These are phyloP conservation scores for Diaporthe australafricana DNA, from an alignment of 2,329 filamentous ascomycete species.

Conservation along the genomic window DNA sequence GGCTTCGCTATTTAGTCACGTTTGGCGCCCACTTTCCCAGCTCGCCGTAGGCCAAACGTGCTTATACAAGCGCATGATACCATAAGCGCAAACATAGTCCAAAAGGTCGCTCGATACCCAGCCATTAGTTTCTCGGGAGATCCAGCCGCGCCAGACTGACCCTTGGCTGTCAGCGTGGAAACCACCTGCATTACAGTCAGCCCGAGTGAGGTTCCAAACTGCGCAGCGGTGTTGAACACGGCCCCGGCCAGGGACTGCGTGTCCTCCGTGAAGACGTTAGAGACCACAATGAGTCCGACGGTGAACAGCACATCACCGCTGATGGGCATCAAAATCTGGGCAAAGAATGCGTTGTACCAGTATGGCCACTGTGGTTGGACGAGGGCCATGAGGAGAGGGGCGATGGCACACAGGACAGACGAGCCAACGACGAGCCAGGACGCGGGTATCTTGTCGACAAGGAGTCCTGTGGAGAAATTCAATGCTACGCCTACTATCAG, in stretches of 20 bases:
- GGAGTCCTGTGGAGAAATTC: conserved; percentile 58
- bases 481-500: conserved; percentile 55
- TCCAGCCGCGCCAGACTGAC: neutral
- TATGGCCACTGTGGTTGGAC: conserved; percentile 61
- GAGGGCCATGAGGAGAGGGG: conserved; percentile 67
- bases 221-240: conserved; percentile 69
- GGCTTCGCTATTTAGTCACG: conserved; percentile 11
- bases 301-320: conserved; percentile 65
- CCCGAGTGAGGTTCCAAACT: conserved; percentile 52
- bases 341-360: conserved; percentile 60
- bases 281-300: conserved; percentile 65
- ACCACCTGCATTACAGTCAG: conserved; percentile 33
- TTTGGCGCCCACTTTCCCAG: conserved; percentile 29
- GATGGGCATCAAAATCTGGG: conserved; percentile 54
- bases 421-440: conserved; percentile 53
- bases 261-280: conserved; percentile 64
- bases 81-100: conserved; percentile 36
- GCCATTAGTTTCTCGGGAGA: conserved; percentile 25
- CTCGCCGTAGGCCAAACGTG: conserved; percentile 27
- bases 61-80: neutral
- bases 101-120: conserved; percentile 27
- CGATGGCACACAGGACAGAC: conserved; percentile 54
- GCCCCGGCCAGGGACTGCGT: conserved; percentile 70
- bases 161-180: conserved; percentile 15
- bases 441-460: conserved; percentile 56